A percentile compares a stretch with the other conserved stretches of the same genome.
These are phyloP conservation scores for Aspergillus udagawae DNA, from an alignment of 2,329 filamentous ascomycete genomes.

Conservation along the genomic window DNA sequence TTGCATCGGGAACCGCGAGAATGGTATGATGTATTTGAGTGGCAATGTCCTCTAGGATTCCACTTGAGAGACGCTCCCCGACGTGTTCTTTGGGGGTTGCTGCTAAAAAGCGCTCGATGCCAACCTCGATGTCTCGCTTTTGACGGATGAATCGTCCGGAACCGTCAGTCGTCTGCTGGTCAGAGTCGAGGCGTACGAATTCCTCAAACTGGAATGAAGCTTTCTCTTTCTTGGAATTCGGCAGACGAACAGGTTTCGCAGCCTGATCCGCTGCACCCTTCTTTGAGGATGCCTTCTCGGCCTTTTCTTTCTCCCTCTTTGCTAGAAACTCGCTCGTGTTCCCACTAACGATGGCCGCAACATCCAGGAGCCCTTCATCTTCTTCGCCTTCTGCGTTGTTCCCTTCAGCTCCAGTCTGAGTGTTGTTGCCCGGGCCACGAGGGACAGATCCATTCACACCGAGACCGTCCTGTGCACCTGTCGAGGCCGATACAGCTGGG, in stretches of 20 bases:
- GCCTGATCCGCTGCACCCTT: constrained; percentile 47
- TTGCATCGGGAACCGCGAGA: constrained; percentile 75
- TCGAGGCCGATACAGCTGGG: constrained; percentile 55
- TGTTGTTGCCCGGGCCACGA: constrained; percentile 52
- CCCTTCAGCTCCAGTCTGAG: constrained; percentile 51
- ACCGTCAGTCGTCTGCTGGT: constrained; percentile 47
- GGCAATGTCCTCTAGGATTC: constrained; percentile 77
- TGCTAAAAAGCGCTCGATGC: constrained; percentile 58
- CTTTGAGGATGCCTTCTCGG: constrained; percentile 51
- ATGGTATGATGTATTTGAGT: constrained; percentile 80
- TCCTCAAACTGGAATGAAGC: constrained; percentile 61
- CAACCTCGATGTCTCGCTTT: constrained; percentile 57
- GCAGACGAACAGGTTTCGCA: constrained; percentile 49
- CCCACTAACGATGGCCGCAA: constrained; percentile 62
- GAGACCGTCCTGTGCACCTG: constrained; percentile 44
- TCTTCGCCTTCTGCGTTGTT: constrained; percentile 50
- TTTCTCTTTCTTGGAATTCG: constrained; percentile 57
- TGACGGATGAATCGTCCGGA: constrained; percentile 52
- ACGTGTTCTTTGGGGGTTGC: constrained; percentile 41
- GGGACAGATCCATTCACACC: constrained; percentile 43
- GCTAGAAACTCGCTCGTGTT: constrained; percentile 61
- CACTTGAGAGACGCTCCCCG: constrained; percentile 45
- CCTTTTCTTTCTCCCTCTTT: constrained; percentile 61
- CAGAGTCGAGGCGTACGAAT: constrained; percentile 50
- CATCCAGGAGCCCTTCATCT: constrained; percentile 61